Evolutionary conservation across 768 basidiomycete species (phyloP), one percentile per base, ranked within the genome.

Genomic region (Leccinellum albellum): DNA sequence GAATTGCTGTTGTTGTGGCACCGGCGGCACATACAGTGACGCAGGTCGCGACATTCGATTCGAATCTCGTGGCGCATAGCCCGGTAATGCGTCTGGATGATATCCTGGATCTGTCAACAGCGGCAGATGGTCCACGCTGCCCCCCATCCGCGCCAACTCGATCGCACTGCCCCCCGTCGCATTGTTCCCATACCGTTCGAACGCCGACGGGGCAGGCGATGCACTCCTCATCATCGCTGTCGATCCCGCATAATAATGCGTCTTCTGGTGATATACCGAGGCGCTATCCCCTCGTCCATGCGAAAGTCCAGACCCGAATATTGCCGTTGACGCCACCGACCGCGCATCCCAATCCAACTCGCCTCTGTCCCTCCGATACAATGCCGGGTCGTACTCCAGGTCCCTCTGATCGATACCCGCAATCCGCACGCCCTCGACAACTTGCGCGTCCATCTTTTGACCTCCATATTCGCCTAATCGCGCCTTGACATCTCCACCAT

Each of bases 271-370:
- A n/a, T 78, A 70, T 5, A 78, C 60, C 5, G 79, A 76, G 1
- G 73, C 68, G 21, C 74, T 73, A 52, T 77, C 76, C 8, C 50
- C 59, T 5, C 57, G 64, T 14, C 55, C 56, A 45, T 82, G 80
- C 33, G 40, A 42, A 42, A 42, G 40, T 42, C 66, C 56, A 48
- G 82, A 79, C 32, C 66, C 70, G 47, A 88, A 74, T 48, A 86
- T 65, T 26, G 76, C 79, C 0, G 80, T 78, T 10, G 86, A 86
- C 6, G 85, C 79, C 61, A 93, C 77, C 0, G 91, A 93, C 8
- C 86, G 84, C 46, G 80, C 79, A 63, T 97, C 94, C 92, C 91
- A 96, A 64, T 95, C 92, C 49, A 86, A 68, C 70, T 96, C 91
- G 53, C 90, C 91, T 58, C 88, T 79, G 67, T 94, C 91, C 15